Evolutionary conservation across 2,329 filamentous ascomycete species (phyloP).

Genomic region (Blastomyces percursus): DNA sequence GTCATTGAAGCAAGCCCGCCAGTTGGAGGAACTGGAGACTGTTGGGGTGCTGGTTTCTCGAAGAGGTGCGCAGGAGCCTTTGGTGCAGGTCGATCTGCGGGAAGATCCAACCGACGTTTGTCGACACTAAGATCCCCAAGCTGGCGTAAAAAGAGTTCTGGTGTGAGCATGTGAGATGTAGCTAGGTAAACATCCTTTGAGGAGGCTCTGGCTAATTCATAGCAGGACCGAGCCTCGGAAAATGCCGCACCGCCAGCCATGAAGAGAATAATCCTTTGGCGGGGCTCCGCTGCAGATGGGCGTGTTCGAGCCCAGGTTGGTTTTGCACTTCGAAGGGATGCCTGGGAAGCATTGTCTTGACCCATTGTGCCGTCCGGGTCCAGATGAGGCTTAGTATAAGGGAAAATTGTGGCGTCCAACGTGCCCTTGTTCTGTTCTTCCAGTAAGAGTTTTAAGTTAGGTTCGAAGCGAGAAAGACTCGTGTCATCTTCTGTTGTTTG

Average conservation of each 20-base stretch:
- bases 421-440: constrained; percentile 59
- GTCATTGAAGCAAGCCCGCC: constrained; percentile 29
- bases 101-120: constrained; percentile 65
- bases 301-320: constrained; percentile 90
- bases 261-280: constrained; percentile 84
- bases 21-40: constrained; percentile 15
- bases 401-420: constrained; percentile 56
- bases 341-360: constrained; percentile 47
- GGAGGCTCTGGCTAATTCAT: constrained; percentile 64
- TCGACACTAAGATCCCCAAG: constrained; percentile 67
- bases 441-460: constrained; percentile 70
- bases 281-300: constrained; percentile 62
- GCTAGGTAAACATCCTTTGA: constrained; percentile 77
- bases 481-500: constrained; percentile 60
- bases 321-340: constrained; percentile 80
- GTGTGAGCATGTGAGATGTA: constrained; percentile 87
- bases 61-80: constrained; percentile 78
- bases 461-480: constrained; percentile 75
- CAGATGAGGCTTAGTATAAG: constrained; percentile 60
- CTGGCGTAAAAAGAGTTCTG: constrained; percentile 70
- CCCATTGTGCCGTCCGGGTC: constrained; percentile 32
- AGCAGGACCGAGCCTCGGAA: constrained; percentile 78
- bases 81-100: constrained; percentile 66
- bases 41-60: constrained; percentile 45
- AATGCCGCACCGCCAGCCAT: constrained; percentile 94